These are phyloP conservation scores for Porcisia deanei DNA, from an alignment of 208 protist genomes.

Conservation along the genomic window DNA sequence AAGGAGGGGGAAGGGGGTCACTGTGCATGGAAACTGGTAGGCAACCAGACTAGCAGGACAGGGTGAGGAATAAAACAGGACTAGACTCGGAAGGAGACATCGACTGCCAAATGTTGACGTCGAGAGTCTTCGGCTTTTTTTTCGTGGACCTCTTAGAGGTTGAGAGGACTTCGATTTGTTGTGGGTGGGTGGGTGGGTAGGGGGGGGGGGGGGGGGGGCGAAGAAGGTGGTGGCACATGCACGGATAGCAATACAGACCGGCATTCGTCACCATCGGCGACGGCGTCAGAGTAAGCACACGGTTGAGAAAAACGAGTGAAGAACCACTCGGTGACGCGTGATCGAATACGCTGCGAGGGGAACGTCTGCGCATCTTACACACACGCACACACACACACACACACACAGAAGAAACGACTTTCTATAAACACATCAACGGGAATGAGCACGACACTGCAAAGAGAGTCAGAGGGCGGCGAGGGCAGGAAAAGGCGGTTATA, in stretches of 20 bases:
- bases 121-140: too few relatives aligned
- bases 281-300: not conserved
- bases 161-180: too few relatives aligned
- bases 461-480: not conserved
- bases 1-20: not conserved
- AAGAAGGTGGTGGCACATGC: not conserved
- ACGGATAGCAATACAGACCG: not conserved
- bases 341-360: not conserved
- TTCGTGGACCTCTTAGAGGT: too few relatives aligned
- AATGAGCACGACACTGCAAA: not conserved
- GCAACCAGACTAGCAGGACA: not conserved
- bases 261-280: not conserved
- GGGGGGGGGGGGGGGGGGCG: not conserved
- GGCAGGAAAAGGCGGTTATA: not conserved
- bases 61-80: not conserved
- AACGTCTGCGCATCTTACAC: not conserved
- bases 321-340: not conserved
- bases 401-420: not conserved
- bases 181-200: too few relatives aligned
- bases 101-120: too few relatives aligned
- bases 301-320: not conserved
- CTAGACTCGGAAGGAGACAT: too few relatives aligned
- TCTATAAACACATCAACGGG: slow-evolving; percentile 9
- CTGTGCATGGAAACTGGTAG: not conserved
- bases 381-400: not conserved